phyloP scores from a whole-genome alignment of 768 basidiomycete genomes.

The Omphalotus guepiniiformis region DNA sequence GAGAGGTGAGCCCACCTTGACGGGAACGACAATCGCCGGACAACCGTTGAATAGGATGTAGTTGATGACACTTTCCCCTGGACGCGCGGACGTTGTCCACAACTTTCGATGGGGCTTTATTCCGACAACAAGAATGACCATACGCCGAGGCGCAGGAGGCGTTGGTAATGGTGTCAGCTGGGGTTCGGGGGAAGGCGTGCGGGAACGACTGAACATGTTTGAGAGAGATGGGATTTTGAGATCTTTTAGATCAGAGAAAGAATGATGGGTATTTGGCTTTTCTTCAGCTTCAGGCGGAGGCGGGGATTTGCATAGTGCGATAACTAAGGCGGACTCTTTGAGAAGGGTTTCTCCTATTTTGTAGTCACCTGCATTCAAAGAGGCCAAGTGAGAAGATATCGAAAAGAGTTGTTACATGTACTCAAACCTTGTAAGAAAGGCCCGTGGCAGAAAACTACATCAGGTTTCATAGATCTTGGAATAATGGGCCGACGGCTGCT shows the following conservation, averaged over 20 bases:
- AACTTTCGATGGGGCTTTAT: conserved; percentile 56
- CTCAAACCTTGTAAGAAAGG: conserved; percentile 52
- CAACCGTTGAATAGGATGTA: conserved; percentile 61
- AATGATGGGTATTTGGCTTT: neutral
- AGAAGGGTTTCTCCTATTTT: conserved; percentile 53
- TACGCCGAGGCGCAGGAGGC: conserved; percentile 45
- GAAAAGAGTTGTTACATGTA: neutral
- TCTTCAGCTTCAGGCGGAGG: conserved; percentile 13
- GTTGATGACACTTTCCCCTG: conserved; percentile 58
- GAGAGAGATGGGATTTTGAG: conserved; percentile 32
- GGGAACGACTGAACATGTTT: conserved; percentile 42
- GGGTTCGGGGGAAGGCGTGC: conserved; percentile 50
- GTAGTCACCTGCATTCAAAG: conserved; percentile 46
- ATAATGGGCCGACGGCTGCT: conserved; percentile 57
- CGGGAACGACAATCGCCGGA: conserved; percentile 56
- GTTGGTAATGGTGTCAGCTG: conserved; percentile 35
- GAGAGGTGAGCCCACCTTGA: conserved; percentile 56
- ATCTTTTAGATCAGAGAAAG: conserved; percentile 2
- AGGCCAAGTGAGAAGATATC: neutral
- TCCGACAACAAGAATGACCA: conserved; percentile 53
- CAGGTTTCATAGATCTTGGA: conserved; percentile 59
- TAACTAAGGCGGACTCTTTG: conserved; percentile 50
- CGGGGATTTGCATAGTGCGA: conserved; percentile 37
- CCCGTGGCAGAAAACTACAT: conserved; percentile 61
- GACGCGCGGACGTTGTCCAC: conserved; percentile 57